Base-by-base conservation (phyloP, 495 filamentous ascomycete species). In the Ramalina peruviana region DNA sequence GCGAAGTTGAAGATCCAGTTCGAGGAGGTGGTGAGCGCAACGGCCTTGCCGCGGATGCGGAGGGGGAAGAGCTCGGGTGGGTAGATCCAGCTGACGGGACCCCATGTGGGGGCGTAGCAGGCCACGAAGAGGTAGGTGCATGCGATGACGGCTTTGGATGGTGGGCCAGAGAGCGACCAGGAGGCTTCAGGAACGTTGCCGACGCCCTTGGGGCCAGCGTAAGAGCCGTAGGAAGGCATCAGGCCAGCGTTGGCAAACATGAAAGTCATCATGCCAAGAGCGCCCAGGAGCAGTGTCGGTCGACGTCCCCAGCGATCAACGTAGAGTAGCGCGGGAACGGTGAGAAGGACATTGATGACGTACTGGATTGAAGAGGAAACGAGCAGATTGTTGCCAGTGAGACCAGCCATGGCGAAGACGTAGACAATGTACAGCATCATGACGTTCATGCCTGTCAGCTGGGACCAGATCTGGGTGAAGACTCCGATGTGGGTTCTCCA, bases 361-460 rank as follows among this genome's bases (percentile, higher is more conserved):
- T 88, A 89, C 55, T 87, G 83, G 46, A 89, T 81, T 44, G 57
- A 65, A 0, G 80, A 82, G 3, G 85, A 75, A 2, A 82, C 81
- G 25, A 84, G 68, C 10, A 87, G 72, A 3, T 80, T 76, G 9
- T 80, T 75, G 25, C 72, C 69, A 12, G 54, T 65, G 40, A 83
- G 76, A 47, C 76, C 74, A 6, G 80, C 78, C 36, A 70, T 60
- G 61, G 78, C 69, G 78, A 88, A 84, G 60, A 88, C 83, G 59
- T 87, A 82, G 19, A 79, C 76, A 45, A 84, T 82, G 58, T 83
- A 88, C 66, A 81, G 80, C 73, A 76, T 77, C 81, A 86, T 86
- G 44, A 85, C 75, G 58, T 88, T 88, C 72, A 85, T 85, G 7
- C 84, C 84, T 21, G 73, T 78, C 0, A 87, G 70, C 57, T 90